These are phyloP conservation scores for Talaromyces marneffei DNA, from an alignment of 2,329 filamentous ascomycete genomes.

Conservation along the genomic window DNA sequence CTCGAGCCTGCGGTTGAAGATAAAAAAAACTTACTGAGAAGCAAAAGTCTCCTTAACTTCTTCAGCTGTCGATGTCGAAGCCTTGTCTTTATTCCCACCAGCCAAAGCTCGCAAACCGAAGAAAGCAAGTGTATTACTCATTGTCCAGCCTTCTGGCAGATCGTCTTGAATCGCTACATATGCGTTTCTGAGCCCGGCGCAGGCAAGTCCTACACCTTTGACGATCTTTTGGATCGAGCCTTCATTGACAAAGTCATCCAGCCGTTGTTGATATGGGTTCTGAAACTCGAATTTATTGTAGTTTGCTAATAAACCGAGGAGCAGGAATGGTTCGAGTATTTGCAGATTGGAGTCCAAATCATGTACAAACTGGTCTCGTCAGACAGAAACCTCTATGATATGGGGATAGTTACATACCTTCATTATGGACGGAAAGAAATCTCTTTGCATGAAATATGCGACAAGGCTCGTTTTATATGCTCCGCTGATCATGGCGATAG, in stretches of 20 bases:
- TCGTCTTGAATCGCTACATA: constrained; percentile 89
- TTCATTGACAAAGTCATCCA: constrained; percentile 96
- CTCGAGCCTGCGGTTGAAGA: constrained; percentile 15
- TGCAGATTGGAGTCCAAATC: constrained; percentile 62
- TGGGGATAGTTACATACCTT: constrained; percentile 57
- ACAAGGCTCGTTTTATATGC: constrained; percentile 91
- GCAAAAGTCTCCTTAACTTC: constrained; percentile 77
- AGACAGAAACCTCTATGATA: constrained; percentile 6
- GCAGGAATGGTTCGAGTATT: constrained; percentile 68
- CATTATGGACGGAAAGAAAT: constrained; percentile 90
- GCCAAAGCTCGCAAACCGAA: constrained; percentile 75
- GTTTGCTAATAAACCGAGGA: constrained; percentile 83
- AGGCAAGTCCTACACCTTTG: constrained; percentile 66
- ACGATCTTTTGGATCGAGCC: constrained; percentile 77
- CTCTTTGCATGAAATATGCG: constrained; percentile 90
- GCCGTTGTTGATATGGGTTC: constrained; percentile 85
- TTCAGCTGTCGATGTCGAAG: constrained; percentile 63
- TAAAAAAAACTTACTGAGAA: constrained; percentile 60
- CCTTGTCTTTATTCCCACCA: constrained; percentile 58
- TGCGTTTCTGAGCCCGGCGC: constrained; percentile 59
- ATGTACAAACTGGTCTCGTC: constrained; percentile 63
- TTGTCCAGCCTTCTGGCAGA: constrained; percentile 79
- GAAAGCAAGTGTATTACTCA: constrained; percentile 73
- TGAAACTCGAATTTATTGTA: constrained; percentile 99
- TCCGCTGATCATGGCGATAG: constrained; percentile 80